Evolutionary conservation across 1,139 yeast genomes (phyloP).

Genomic region (Yamadazyma mexicana): DNA sequence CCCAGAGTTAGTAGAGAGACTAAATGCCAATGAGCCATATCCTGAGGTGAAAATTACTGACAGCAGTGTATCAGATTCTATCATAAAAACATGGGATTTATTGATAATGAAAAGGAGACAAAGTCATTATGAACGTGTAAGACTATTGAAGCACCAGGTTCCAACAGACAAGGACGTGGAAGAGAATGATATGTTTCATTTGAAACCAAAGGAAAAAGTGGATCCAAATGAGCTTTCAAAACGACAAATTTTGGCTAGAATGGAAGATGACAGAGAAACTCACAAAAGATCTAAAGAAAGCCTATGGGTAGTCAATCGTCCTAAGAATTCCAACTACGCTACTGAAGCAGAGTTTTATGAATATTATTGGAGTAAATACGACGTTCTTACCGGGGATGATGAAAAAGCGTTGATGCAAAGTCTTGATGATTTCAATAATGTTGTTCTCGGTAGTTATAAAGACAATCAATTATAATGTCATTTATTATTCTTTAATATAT

Average conservation of each 20-base stretch:
- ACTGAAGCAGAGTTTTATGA: slow-evolving; percentile 59
- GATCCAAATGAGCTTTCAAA: slow-evolving; percentile 35
- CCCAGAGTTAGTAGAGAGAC: slow-evolving; percentile 33
- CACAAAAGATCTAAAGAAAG: slow-evolving; percentile 77
- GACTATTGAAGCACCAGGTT: slow-evolving; percentile 31
- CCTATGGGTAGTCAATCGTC: slow-evolving; percentile 66
- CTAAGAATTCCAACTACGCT: slow-evolving; percentile 34
- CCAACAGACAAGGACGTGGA: slow-evolving; percentile 23
- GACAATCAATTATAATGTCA: slow-evolving; percentile 21
- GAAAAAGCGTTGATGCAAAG: slow-evolving; percentile 40
- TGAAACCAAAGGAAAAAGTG: slow-evolving; percentile 24
- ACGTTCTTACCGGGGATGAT: slow-evolving; percentile 49
- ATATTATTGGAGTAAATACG: slow-evolving; percentile 55
- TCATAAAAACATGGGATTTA: slow-evolving; percentile 49
- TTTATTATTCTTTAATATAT: not conserved
- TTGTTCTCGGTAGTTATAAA: slow-evolving; percentile 48
- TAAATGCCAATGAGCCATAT: slow-evolving; percentile 34
- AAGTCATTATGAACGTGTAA: slow-evolving; percentile 49
- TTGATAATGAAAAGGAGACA: slow-evolving; percentile 48
- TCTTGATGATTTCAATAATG: slow-evolving; percentile 54
- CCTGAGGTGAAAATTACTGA: slow-evolving; percentile 30
- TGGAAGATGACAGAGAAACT: slow-evolving; percentile 86
- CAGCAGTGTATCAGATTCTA: slow-evolving; percentile 24
- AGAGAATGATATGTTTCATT: slow-evolving; percentile 33
- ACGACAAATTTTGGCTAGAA: slow-evolving; percentile 64